Evolutionary conservation across 1,284 basidiomycete genomes (phyloP), one percentile per base, ranked within the genome.

Genomic region (Pseudozyma sp.): DNA sequence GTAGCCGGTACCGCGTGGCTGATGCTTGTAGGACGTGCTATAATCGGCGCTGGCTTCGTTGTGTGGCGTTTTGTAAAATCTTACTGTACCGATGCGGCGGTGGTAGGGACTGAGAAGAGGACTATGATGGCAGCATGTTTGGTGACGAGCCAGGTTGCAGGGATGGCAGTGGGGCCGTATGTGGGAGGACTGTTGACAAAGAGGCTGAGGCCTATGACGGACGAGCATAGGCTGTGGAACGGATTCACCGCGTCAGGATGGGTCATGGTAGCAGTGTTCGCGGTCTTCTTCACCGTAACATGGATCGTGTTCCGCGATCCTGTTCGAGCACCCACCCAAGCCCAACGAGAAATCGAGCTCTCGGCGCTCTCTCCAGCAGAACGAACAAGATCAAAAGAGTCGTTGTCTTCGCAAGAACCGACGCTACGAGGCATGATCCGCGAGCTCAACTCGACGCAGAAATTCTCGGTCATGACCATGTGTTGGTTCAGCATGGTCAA

Each of bases 401-500:
- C 34, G 7, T 7, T 24, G 24, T 47, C 16, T 19, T 30, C 24
- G 9, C 29, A 57, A 24, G 58, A 48, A 44, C 55, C 62, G 9
- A 66, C 66, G 11, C 48, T 74, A 11, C 33, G 56, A 17, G 46
- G 42, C 37, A 58, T 74, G 66, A 34, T 62, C 17, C 62, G 62
- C 34, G 61, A 74, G 31, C 66, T 74, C 47, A 55, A 69, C 35
- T 33, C 49, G 14, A 45, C 63, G 14, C 69, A 76, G 40, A 63
- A 66, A 39, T 72, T 66, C 50, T 63, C 62, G 46, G 69, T 76
- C 4, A 16, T 65, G 17, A 68, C 67, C 62, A 76, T 76, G 74
- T 76, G 69, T 48, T 76, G 74, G 69, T 72, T 69, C 56, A 59
- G 62, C 34, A 76, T 76, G 69, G 62, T 69, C 58, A 76, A 72